Base-by-base conservation (phyloP, 805 yeast genomes). In the Teunomyces panamensis region DNA sequence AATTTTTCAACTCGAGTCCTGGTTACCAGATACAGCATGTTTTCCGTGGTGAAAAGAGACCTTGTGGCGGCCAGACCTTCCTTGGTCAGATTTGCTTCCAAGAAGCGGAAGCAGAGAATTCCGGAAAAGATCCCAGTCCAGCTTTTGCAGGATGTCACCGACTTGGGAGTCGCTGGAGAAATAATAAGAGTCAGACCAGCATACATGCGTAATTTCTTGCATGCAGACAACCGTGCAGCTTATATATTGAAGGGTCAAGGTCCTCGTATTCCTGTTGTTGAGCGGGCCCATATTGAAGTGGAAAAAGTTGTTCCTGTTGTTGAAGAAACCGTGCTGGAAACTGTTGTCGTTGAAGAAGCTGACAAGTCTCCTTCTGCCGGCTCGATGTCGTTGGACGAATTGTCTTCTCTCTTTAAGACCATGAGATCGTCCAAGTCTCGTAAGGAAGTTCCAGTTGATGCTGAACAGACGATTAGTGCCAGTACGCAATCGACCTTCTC, bases 121-220 rank as follows among this genome's bases (percentile, higher is more conserved):
- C 55, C 49, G 8, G 64, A 78, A 52, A 78, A 79, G 56, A 81
- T 88, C 44, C 71, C 77, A 32, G 90, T 90, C 10, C 97, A 90
- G 69, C 71, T 89, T n/a, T 72, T 88, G 50, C 77, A 73, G 57
- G 87, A 87, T 58, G 77, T 81, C 59, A 79, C 82, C 28, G 77
- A 76, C 10, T 66, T 84, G 47, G 95, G 96, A 16, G 69, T 69
- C 17, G 71, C 69, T 50, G 97, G 97, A 30, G 85, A 90, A 68
- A 75, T 90, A 39, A 75, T 85, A 27, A 71, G 78, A 30, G 96
- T 90, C 14, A 77, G 81, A 52, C 90, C 96, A 28, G 87, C 89
- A 17, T 73, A 80, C 52, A 90, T 90, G 96, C 80, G 92, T 60
- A 88, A 87, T 67, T 79, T 70, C 56, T 75, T 90, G 48, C 89